phyloP scores from a whole-genome alignment of 2,329 filamentous ascomycete genomes.

The Ophioceras dolichostomum region DNA sequence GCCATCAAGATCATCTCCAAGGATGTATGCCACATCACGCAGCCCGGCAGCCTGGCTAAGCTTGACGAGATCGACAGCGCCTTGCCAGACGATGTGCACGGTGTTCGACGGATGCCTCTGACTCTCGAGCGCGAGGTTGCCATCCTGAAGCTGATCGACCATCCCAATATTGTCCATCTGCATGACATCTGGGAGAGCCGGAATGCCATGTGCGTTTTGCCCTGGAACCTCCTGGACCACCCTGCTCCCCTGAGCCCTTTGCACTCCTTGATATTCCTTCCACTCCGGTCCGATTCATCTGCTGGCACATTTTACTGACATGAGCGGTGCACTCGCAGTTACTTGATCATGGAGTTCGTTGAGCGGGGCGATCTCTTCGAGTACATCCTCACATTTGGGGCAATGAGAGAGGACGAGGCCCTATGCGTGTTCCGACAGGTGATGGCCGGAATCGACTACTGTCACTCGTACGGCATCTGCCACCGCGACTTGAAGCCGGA shows the following conservation, averaged over 20 bases:
- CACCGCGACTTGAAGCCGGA: constrained; percentile 95
- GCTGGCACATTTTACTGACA: background rate
- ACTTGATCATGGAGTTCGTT: constrained; percentile 88
- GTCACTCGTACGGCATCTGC: constrained; percentile 88
- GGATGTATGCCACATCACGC: constrained; percentile 63
- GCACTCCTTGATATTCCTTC: no score
- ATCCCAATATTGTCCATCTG: constrained; percentile 86
- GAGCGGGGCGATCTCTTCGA: constrained; percentile 70
- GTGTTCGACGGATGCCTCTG: constrained; percentile 64
- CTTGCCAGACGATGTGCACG: constrained; percentile 40
- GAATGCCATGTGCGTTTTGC: constrained; percentile 65
- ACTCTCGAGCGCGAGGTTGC: constrained; percentile 91
- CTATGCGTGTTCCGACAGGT: constrained; percentile 87
- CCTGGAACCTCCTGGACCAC: background rate
- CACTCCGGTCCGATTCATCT: background rate
- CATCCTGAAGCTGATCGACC: constrained; percentile 92
- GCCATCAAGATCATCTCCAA: constrained; percentile 95
- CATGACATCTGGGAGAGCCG: constrained; percentile 98
- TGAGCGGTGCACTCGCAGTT: constrained; percentile 38
- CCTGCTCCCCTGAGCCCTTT: background rate
- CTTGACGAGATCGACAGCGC: constrained; percentile 62
- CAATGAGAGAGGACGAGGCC: constrained; percentile 67
- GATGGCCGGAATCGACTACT: constrained; percentile 82
- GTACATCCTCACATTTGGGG: constrained; percentile 64
- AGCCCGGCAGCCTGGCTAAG: constrained; percentile 74